Conservation (phyloP, 2,329 filamentous ascomycete species). For the Clarireedia homoeocarpa region DNA sequence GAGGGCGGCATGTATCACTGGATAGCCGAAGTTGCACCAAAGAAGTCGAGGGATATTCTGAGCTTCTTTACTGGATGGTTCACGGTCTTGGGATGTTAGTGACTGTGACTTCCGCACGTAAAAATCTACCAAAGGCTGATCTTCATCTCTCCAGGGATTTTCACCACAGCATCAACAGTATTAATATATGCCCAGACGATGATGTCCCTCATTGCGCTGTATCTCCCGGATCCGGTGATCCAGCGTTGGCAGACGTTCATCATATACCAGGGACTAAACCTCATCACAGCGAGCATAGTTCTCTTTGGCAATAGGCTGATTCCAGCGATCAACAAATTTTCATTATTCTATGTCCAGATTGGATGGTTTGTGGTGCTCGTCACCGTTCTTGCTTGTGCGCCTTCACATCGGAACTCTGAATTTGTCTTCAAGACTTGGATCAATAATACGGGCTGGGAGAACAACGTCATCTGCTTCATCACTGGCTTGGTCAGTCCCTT, state of each 20-base stretch:
- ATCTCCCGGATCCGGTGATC: constrained; percentile 35
- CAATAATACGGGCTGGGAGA: constrained; percentile 36
- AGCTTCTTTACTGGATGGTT: constrained; percentile 42
- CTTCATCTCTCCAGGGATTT: constrained; percentile 27
- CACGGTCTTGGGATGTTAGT: constrained; percentile 37
- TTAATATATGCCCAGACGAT: constrained; percentile 32
- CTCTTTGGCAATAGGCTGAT: constrained; percentile 44
- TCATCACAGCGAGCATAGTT: constrained; percentile 35
- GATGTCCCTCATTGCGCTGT: constrained; percentile 39
- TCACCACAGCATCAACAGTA: constrained; percentile 33
- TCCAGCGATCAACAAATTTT: constrained; percentile 45
- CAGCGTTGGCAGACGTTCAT: constrained; percentile 43
- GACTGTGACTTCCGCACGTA: too few relatives aligned
- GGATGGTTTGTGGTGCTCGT: constrained; percentile 36
- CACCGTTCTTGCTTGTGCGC: constrained; percentile 30
- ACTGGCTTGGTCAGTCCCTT: constrained; percentile 57
- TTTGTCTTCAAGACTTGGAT: constrained; percentile 37
- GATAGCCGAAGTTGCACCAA: constrained; percentile 38
- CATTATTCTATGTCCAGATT: constrained; percentile 41
- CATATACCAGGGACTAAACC: constrained; percentile 34
- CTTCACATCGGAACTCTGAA: constrained; percentile 11
- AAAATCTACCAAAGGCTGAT: too few relatives aligned
- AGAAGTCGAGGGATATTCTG: constrained; percentile 32
- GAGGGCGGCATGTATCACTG: constrained; percentile 38
- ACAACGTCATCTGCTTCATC: constrained; percentile 45